Conservation (phyloP, 2,329 filamentous ascomycete species). For the Colletotrichum theobromicola region DNA sequence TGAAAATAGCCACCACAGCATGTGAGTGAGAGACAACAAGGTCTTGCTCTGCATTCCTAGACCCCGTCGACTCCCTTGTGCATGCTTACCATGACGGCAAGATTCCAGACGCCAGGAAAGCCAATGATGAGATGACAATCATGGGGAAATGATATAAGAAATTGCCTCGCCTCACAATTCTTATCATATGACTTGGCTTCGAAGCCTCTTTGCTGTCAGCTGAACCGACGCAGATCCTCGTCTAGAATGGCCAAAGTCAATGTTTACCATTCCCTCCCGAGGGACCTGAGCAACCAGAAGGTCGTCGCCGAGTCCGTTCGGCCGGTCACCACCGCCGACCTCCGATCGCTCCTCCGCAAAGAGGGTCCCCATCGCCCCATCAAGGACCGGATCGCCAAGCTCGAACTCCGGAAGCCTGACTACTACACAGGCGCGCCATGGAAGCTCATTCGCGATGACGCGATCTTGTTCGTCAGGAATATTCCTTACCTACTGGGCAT, state of each 20-base stretch:
- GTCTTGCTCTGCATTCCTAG: neutral
- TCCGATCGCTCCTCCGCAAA: neutral
- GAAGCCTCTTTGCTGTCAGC: neutral
- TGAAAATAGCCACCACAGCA: neutral
- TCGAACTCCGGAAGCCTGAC: conserved; percentile 2
- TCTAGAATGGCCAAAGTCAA: neutral
- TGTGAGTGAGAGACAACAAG: neutral
- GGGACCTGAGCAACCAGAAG: conserved; percentile 1
- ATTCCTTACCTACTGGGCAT: neutral
- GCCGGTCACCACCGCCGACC: neutral
- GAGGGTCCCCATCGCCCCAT: neutral
- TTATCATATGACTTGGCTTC: neutral
- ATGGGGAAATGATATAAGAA: neutral
- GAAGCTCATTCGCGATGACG: conserved; percentile 6
- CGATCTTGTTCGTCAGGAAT: neutral
- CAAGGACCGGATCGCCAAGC: neutral
- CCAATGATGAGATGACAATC: neutral
- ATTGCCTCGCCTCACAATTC: neutral
- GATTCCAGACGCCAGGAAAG: neutral
- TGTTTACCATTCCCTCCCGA: conserved; percentile 4
- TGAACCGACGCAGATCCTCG: neutral
- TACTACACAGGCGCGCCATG: conserved; percentile 10
- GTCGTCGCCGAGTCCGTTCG: neutral
- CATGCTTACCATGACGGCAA: neutral
- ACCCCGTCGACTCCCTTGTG: neutral